phyloP scores from a whole-genome alignment of 2,329 filamentous ascomycete species.

The Curvularia hawaiiensis region DNA sequence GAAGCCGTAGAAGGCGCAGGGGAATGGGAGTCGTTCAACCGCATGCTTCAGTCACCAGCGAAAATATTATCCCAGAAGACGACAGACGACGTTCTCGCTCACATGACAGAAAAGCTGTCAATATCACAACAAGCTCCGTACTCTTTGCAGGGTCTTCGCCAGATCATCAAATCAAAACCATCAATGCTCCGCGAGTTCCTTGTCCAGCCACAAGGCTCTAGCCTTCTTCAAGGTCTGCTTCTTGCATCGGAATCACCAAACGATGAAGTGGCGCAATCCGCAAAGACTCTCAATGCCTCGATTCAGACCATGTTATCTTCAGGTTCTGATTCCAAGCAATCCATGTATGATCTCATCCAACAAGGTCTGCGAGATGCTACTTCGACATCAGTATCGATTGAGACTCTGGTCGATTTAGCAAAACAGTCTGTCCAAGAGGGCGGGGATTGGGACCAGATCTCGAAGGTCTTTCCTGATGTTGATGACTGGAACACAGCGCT shows the following conservation, averaged over 20 bases:
- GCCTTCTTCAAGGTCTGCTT: slow-evolving; percentile 58
- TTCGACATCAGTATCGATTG: slow-evolving; percentile 54
- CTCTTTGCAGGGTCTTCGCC: slow-evolving; percentile 53
- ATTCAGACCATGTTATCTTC: slow-evolving; percentile 46
- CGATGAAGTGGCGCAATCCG: slow-evolving; percentile 56
- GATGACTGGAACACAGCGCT: slow-evolving; percentile 71
- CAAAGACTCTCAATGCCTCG: slow-evolving; percentile 45
- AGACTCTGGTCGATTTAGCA: slow-evolving; percentile 61
- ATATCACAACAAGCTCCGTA: slow-evolving; percentile 40
- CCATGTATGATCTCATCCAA: slow-evolving; percentile 59
- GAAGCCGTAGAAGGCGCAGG: slow-evolving; percentile 37
- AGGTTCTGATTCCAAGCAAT: slow-evolving; percentile 49
- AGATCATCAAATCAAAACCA: slow-evolving; percentile 50
- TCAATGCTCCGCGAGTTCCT: slow-evolving; percentile 52
- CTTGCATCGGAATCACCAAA: slow-evolving; percentile 59
- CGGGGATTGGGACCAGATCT: slow-evolving; percentile 33
- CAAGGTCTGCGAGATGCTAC: slow-evolving; percentile 56
- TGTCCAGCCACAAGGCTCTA: slow-evolving; percentile 52
- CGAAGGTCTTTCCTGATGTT: slow-evolving; percentile 66
- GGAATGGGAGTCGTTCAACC: slow-evolving; percentile 46
- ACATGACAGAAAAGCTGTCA: slow-evolving; percentile 47
- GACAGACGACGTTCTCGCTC: slow-evolving; percentile 45
- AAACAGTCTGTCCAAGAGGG: slow-evolving; percentile 52
- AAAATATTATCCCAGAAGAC: slow-evolving; percentile 45
- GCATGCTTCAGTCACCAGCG: slow-evolving; percentile 42